Conservation (phyloP, 2,329 filamentous ascomycete genomes). For the Xylaria sp. region DNA sequence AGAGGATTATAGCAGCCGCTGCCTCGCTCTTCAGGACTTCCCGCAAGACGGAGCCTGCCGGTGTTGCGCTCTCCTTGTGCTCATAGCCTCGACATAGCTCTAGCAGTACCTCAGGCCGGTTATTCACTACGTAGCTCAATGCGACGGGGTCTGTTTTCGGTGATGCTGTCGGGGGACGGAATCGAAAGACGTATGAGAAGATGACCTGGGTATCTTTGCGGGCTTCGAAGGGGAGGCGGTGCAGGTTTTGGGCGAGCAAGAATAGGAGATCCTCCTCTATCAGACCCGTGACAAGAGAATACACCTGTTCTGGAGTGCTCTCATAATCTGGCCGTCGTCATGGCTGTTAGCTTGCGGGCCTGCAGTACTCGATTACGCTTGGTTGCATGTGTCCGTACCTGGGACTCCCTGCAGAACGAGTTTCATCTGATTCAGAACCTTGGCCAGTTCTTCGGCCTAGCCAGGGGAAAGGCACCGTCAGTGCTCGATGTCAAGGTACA, state of each 20-base stretch:
- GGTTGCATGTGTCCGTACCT: slow-evolving; percentile 66
- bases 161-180: slow-evolving; percentile 76
- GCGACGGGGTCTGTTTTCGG: slow-evolving; percentile 81
- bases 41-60: slow-evolving; percentile 87
- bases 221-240: slow-evolving; percentile 91
- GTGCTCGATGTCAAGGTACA: slow-evolving; percentile 29
- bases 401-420: slow-evolving; percentile 91
- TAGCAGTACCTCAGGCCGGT: slow-evolving; percentile 86
- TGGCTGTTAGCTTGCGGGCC: slow-evolving; percentile 35
- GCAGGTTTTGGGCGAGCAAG: slow-evolving; percentile 82
- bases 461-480: slow-evolving; percentile 43
- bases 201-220: slow-evolving; percentile 96
- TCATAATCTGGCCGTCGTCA: slow-evolving; percentile 74
- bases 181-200: slow-evolving; percentile 94
- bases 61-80: slow-evolving; percentile 88
- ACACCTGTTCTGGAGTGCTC: slow-evolving; percentile 86
- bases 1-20: slow-evolving; percentile 89
- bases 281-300: slow-evolving; percentile 83
- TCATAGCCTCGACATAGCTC: slow-evolving; percentile 91
- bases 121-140: slow-evolving; percentile 87
- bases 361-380: background rate
- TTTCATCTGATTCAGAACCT: slow-evolving; percentile 91
- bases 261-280: slow-evolving; percentile 92
- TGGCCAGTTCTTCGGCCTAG: slow-evolving; percentile 87
- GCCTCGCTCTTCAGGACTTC: slow-evolving; percentile 92